Evolutionary conservation across 2,329 filamentous ascomycete genomes (phyloP), one percentile per base, ranked within the genome.

Genomic region (Zarea fungicola): DNA sequence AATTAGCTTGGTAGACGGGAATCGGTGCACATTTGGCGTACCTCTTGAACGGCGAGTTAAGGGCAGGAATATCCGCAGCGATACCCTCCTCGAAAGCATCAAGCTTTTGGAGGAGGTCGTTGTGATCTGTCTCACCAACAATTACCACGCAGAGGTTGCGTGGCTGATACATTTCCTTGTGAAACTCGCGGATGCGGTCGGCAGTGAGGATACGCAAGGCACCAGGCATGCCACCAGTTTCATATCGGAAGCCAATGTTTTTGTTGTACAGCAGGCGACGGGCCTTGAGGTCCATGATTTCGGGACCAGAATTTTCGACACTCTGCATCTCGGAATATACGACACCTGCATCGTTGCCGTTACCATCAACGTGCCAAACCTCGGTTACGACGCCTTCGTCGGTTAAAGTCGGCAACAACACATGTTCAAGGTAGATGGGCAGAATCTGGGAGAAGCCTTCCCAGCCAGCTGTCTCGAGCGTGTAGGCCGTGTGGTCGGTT

Each of bases 251-350:
- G 3, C 93, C 93, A 48, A 95, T 83, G 40, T 88, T 86, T 64
- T 93, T 83, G 0, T 91, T 91, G 59, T 97, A 99, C 29, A 96
- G 73, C 37, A 93, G 72, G 3, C 88, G 82, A 34, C 88, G 84
- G 45, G 89, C 85, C 55, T 81, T 80, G 50, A 96, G 75, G 55
- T 96, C 89, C 80, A 97, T 96, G 51, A 97, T 80, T 64, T 96
- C 89, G 7, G 77, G 75, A 56, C 87, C 84, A 45, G 82, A 84
- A 62, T 95, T 95, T 63, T 97, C 87, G 2, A 96, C 83, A 21
- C 85, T 93, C 68, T 99, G 93, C 93, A 99, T 99, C 69, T 99
- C 93, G 0, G 92, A 96, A 68, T 99, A 99, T 8, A 99, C 93
- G 1, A 96, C 91, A 54, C 90, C 93, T 35, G 93, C 93, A 76